phyloP scores from a whole-genome alignment of 148 eudicot genomes.

The Rhododendron vialii region DNA sequence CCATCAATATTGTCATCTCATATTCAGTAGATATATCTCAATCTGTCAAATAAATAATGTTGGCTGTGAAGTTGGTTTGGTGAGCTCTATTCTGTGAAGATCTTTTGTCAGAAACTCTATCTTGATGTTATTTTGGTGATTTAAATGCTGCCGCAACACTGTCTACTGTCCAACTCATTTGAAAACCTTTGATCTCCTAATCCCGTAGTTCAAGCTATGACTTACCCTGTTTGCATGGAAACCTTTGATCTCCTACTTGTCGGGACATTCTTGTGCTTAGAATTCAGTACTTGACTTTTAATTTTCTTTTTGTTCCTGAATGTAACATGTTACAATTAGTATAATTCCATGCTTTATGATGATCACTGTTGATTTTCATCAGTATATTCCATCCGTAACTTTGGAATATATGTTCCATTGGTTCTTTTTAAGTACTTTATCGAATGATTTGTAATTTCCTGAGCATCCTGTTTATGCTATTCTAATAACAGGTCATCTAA shows the following conservation, averaged over 20 bases:
- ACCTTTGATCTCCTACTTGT: neutral
- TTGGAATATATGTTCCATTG: neutral
- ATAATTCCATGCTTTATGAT: neutral
- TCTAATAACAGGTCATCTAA: neutral
- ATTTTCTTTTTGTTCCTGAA: neutral
- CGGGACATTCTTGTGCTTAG: neutral
- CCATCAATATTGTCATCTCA: neutral
- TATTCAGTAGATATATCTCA: neutral
- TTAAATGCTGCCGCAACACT: neutral
- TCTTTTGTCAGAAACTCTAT: neutral
- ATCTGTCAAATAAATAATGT: neutral
- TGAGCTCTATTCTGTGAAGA: neutral
- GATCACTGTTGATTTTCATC: neutral
- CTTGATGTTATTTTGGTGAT: neutral
- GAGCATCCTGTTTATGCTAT: neutral
- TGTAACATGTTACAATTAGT: neutral
- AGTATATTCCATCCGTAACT: neutral
- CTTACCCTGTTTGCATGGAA: neutral
- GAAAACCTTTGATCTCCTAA: neutral
- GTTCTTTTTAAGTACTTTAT: neutral
- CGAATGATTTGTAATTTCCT: neutral
- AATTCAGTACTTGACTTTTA: neutral
- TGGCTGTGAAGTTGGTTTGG: neutral
- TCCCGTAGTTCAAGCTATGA: neutral
- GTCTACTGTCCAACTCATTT: neutral